These are phyloP conservation scores for Mucor sp. DNA, from an alignment of 371 early-diverging fungal genomes.

Conservation along the genomic window DNA sequence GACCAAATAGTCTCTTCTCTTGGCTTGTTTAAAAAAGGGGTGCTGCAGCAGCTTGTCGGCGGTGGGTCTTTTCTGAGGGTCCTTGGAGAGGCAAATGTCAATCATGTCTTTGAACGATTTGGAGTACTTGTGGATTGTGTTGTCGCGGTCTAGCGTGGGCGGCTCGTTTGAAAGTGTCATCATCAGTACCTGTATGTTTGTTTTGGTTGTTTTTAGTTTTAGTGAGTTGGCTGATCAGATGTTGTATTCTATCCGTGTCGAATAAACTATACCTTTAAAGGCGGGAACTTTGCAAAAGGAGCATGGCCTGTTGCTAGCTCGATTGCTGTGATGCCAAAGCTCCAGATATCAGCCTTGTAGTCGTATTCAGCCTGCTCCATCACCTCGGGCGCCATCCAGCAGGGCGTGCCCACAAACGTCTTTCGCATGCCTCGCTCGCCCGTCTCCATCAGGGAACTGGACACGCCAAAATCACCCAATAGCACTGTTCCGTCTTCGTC, in stretches of 20 bases:
- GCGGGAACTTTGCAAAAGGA: slow-evolving; percentile 91
- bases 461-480: slow-evolving; percentile 92
- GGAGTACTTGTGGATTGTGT: slow-evolving; percentile 72
- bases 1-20: slow-evolving; percentile 70
- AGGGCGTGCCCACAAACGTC: slow-evolving; percentile 93
- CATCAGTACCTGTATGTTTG: slow-evolving; percentile 72
- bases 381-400: slow-evolving; percentile 92
- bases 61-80: slow-evolving; percentile 78
- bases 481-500: slow-evolving; percentile 84
- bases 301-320: slow-evolving; percentile 93
- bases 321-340: slow-evolving; percentile 89
- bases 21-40: slow-evolving; percentile 84
- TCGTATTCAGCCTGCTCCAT: slow-evolving; percentile 83
- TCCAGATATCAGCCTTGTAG: slow-evolving; percentile 93
- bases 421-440: slow-evolving; percentile 78
- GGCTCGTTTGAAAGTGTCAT: slow-evolving; percentile 89
- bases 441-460: slow-evolving; percentile 75
- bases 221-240: not conserved
- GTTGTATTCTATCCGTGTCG: not conserved
- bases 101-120: slow-evolving; percentile 87
- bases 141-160: slow-evolving; percentile 83
- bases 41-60: slow-evolving; percentile 80
- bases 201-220: not conserved
- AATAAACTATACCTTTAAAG: slow-evolving; percentile 68
- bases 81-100: slow-evolving; percentile 80